These are phyloP conservation scores for Tranzscheliella williamsii DNA, from an alignment of 1,284 basidiomycete genomes.

Conservation along the genomic window DNA sequence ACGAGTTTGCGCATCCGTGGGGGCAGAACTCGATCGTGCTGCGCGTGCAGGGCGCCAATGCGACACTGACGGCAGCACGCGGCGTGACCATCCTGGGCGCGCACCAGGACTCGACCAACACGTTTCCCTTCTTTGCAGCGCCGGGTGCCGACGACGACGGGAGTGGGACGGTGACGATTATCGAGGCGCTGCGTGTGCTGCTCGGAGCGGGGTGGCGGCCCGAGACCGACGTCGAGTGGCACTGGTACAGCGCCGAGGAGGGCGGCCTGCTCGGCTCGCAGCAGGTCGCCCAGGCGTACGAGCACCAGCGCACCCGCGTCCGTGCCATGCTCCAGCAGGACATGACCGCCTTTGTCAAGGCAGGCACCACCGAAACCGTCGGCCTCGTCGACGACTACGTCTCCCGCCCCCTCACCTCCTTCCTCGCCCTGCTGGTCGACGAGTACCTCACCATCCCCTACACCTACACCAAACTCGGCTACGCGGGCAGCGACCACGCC, in stretches of 20 bases:
- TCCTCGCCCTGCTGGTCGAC: slow-evolving; percentile 73
- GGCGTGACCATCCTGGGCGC: slow-evolving; percentile 71
- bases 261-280: slow-evolving; percentile 91
- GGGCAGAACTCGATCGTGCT: slow-evolving; percentile 82
- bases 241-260: slow-evolving; percentile 95
- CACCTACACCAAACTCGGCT: slow-evolving; percentile 74
- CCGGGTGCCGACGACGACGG: slow-evolving; percentile 75
- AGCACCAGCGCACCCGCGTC: slow-evolving; percentile 69
- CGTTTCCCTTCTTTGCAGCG: slow-evolving; percentile 51
- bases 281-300: slow-evolving; percentile 81
- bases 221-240: slow-evolving; percentile 78
- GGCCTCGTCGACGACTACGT: slow-evolving; percentile 89
- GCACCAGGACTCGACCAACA: slow-evolving; percentile 77
- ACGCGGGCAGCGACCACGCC: slow-evolving; percentile 81
- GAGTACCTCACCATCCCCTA: slow-evolving; percentile 66
- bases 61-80: slow-evolving; percentile 38
- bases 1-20: slow-evolving; percentile 87
- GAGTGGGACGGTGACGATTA: slow-evolving; percentile 86
- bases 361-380: slow-evolving; percentile 80
- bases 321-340: slow-evolving; percentile 72
- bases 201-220: slow-evolving; percentile 79
- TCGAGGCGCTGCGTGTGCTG: slow-evolving; percentile 84
- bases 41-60: slow-evolving; percentile 38
- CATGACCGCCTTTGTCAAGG: slow-evolving; percentile 81
- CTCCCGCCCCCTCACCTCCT: slow-evolving; percentile 71